Evolutionary conservation across 345 rosid genomes (phyloP).

Genomic region (Fremontodendron californicum): DNA sequence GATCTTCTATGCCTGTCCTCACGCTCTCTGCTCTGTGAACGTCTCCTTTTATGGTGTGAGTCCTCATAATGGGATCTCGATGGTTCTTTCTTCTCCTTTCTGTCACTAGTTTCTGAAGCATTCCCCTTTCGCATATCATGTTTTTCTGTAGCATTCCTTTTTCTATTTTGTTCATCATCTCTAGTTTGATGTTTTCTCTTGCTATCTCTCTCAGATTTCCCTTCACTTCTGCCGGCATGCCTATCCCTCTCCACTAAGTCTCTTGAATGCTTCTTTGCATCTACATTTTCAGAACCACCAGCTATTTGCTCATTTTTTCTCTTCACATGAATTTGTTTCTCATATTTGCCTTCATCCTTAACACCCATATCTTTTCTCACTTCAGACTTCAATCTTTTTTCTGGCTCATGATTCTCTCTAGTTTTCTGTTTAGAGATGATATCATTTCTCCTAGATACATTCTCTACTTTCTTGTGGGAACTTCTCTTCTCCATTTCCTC

Average conservation of each 20-base stretch:
- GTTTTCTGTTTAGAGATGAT: conserved; percentile 12
- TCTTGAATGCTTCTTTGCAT: conserved; percentile 45
- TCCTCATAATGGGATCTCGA: conserved; percentile 48
- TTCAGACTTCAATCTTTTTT: conserved; percentile 42
- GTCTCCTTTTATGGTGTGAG: conserved; percentile 49
- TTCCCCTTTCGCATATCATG: conserved; percentile 44
- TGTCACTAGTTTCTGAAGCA: conserved; percentile 42
- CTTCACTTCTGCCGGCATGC: conserved; percentile 32
- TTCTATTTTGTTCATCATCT: conserved; percentile 39
- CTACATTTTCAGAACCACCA: conserved; percentile 33
- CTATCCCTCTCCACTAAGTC: conserved; percentile 39
- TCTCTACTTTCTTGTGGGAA: conserved; percentile 29
- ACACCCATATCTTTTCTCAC: conserved; percentile 27
- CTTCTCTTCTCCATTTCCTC: conserved; percentile 37
- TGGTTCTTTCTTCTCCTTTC: conserved; percentile 48
- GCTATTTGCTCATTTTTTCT: conserved; percentile 33
- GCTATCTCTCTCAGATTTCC: conserved; percentile 42
- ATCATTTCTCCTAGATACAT: conserved; percentile 23
- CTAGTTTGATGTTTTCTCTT: conserved; percentile 48
- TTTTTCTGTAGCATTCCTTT: conserved; percentile 35
- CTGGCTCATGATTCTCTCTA: conserved; percentile 27
- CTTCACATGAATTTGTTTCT: conserved; percentile 30
- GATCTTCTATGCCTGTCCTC: conserved; percentile 51
- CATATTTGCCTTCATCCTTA: conserved; percentile 30
- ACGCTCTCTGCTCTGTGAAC: conserved; percentile 66